Base-by-base conservation (phyloP, 2,329 filamentous ascomycete genomes). In the Aspergillus fijiensis region DNA sequence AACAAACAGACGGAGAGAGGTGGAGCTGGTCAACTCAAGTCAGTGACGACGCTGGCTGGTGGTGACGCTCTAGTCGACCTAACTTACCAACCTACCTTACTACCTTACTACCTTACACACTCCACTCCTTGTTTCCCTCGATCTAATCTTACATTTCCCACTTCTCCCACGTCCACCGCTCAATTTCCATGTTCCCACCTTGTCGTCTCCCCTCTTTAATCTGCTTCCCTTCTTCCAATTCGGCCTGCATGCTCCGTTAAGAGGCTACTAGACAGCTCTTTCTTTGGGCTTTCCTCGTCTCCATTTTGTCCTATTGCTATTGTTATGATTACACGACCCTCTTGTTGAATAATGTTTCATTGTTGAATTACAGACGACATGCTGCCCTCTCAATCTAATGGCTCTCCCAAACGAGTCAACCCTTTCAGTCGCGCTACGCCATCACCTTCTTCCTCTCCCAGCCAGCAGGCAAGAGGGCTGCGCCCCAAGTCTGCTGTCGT, bases 401-500 rank as follows among this genome's bases (percentile, higher is more conserved):
- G 85, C 76, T 85, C 88, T 67, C 85, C 89, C 74, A 90, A 88
- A 81, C 88, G 92, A 70, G 90, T 87, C 73, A 94, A 91, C 78
- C 90, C 91, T 16, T 96, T 96, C 74, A 82, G 84, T 61, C 85
- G 91, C 72, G 86, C 67, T 49, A 67, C 67, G 21, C 63, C 77
- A 65, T 80, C 87, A 56, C 80, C 83, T 49, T 89, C 90, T 16
- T 83, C 88, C 23, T 90, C 90, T 33, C 84, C 89, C 48, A 83
- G 80, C 53, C 82, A 86, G 5, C 69, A 70, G 42, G 68, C 72
- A 35, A 64, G 65, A 61, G 63, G 70, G 47, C 33, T 66, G 39
- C 80, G 92, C 67, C 91, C 92, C 10, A 93, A 91, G 72, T 96
- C 92, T 3, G 85, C 87, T 59, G 81, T 93, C 60, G 85, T 92